Evolutionary conservation across 805 yeast genomes (phyloP), one percentile per base, ranked within the genome.

Genomic region (Pichia rugopelliculosa): DNA sequence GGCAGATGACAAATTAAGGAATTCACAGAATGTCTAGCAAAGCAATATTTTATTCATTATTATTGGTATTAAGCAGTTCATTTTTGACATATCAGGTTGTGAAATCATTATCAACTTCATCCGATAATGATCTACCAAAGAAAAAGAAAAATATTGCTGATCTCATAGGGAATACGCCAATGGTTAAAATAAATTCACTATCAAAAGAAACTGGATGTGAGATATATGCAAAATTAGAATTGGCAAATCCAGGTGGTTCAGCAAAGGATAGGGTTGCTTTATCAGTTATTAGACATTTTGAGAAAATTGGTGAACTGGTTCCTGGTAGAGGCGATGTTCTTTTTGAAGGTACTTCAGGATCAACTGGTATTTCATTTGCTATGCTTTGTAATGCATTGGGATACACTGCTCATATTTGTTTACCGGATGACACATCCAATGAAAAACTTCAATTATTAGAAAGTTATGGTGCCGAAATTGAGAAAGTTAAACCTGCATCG

Each of bases 331-430:
- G 86, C 1, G 93, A 87, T 58, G 71, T 80, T 13, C 84, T 91
- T 1, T 89, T 82, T 63, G 99, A 91, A 68, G 99, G 99, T 8
- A 93, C 99, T 0, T 83, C 93, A 11, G 99, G 99, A 0, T 89
- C 97, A 0, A 91, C 99, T 0, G 99, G 99, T 3, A 93, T 93
- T 12, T 87, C 96, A 1, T 76, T 91, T 56, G 96, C 97, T 0
- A 79, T 89, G 65, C 73, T 93, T n/a, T 87, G 95, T 53, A 80
- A 88, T 55, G 84, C 96, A 0, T 63, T 86, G 45, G 99, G 99
- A 0, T 90, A 90, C 62, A 79, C 76, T 20, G 86, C 96, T 0
- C 96, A 89, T 58, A 93, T 91, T n/a, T 90, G 95, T 43, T 70
- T 93, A 9, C 98, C 98, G 0, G 93, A 89, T 60, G 99, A 91